These are phyloP conservation scores for Lizonia empirigonia DNA, from an alignment of 2,329 filamentous ascomycete genomes.

Conservation along the genomic window DNA sequence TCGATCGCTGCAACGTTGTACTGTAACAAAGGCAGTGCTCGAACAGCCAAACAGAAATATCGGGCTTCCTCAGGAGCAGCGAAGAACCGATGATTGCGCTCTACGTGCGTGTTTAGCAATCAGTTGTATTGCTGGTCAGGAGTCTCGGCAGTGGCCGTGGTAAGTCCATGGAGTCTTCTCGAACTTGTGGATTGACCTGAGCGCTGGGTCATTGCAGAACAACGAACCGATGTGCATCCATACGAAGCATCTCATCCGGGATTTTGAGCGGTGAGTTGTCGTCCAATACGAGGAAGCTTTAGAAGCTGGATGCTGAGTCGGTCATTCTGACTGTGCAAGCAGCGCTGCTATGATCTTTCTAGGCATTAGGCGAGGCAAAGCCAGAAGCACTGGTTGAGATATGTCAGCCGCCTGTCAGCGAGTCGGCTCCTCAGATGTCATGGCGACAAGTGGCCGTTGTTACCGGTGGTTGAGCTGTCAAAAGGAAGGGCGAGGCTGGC, in stretches of 20 bases:
- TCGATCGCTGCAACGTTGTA: slow-evolving; percentile 6
- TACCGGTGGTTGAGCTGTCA: slow-evolving; percentile 14
- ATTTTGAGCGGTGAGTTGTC: not conserved
- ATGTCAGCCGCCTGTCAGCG: slow-evolving; percentile 17
- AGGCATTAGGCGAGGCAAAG: not conserved
- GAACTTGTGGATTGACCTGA: slow-evolving; percentile 1
- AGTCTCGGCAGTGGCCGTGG: not conserved
- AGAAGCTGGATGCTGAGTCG: not conserved
- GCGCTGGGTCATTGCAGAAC: not conserved
- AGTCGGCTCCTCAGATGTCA: slow-evolving; percentile 16
- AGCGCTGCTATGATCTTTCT: not conserved
- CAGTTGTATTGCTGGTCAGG: slow-evolving; percentile 2
- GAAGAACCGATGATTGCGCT: not conserved
- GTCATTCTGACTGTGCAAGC: not conserved
- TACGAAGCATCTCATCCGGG: not conserved
- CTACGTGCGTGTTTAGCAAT: not conserved
- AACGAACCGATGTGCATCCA: not conserved
- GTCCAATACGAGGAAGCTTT: not conserved
- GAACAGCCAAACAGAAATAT: not conserved
- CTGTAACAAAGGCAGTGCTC: not conserved
- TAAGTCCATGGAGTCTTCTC: slow-evolving; percentile 6
- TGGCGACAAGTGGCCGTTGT: slow-evolving; percentile 12
- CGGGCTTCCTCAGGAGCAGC: not conserved
- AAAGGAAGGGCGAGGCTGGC: not conserved
- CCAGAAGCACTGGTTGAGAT: slow-evolving; percentile 8